Percentiles rank a stretch among this genome's conserved stretches.
These are phyloP conservation scores for Trametes elegans DNA, from an alignment of 768 basidiomycete species.

Conservation along the genomic window DNA sequence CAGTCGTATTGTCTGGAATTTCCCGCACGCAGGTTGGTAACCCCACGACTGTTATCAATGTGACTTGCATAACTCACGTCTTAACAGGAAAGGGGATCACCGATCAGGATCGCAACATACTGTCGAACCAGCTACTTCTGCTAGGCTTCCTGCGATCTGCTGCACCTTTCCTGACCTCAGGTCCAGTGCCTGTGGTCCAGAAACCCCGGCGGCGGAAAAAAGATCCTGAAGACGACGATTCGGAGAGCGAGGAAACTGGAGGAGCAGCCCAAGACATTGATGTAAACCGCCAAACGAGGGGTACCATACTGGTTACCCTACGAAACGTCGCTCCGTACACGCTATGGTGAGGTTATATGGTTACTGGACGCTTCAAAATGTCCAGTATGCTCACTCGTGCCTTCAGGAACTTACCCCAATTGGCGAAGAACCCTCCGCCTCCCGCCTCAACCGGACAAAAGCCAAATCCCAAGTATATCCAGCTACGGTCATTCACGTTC, in stretches of 20 bases:
- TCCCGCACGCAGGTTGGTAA: conserved; percentile 86
- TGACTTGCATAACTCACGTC: neutral
- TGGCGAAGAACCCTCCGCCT: conserved; percentile 73
- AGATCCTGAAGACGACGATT: conserved; percentile 38
- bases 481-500: conserved; percentile 81
- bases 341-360: conserved; percentile 53
- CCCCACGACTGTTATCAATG: neutral
- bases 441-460: conserved; percentile 43
- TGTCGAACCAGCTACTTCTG: conserved; percentile 82
- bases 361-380: conserved; percentile 17
- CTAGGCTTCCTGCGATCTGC: conserved; percentile 81
- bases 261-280: conserved; percentile 29
- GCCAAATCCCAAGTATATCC: conserved; percentile 64
- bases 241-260: conserved; percentile 40
- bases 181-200: conserved; percentile 47
- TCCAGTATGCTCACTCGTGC: neutral
- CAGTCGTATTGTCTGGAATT: conserved; percentile 91
- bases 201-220: conserved; percentile 43
- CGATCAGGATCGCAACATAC: conserved; percentile 91
- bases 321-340: conserved; percentile 88
- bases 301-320: conserved; percentile 82
- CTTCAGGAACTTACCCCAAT: conserved; percentile 70
- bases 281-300: conserved; percentile 38
- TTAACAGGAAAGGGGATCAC: conserved; percentile 79
- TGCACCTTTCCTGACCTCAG: conserved; percentile 54